phyloP scores from a whole-genome alignment of 306 rosid species.

The Hylodesmum podocarpum region DNA sequence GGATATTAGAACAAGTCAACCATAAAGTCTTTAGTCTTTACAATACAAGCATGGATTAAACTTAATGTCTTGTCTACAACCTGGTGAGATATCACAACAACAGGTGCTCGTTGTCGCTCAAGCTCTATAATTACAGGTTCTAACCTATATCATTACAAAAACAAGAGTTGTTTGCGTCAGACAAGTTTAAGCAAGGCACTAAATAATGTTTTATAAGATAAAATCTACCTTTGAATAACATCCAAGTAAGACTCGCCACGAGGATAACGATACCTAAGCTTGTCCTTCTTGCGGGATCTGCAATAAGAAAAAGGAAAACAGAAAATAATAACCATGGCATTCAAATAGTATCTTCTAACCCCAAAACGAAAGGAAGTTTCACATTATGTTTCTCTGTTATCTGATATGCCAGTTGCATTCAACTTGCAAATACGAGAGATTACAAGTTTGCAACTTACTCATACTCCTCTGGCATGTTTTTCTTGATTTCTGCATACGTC shows the following conservation, averaged over 20 bases:
- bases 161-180: constrained; percentile 14
- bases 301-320: not conserved
- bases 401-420: constrained; percentile 13
- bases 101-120: constrained; percentile 97
- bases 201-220: constrained; percentile 7
- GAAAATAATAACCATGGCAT: not conserved
- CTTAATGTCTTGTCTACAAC: constrained; percentile 37
- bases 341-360: constrained; percentile 8
- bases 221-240: constrained; percentile 81
- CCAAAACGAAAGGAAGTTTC: constrained; percentile 9
- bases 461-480: constrained; percentile 96
- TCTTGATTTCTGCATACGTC: constrained; percentile 93
- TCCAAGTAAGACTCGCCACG: constrained; percentile 99
- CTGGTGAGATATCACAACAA: constrained; percentile 97
- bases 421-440: constrained; percentile 26
- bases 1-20: constrained; percentile 22
- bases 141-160: constrained; percentile 58
- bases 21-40: not conserved
- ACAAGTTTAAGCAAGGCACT: constrained; percentile 8
- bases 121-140: constrained; percentile 99
- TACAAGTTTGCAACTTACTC: constrained; percentile 58
- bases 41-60: constrained; percentile 7
- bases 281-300: constrained; percentile 93
- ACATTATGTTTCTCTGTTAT: not conserved
- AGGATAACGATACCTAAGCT: constrained; percentile 95